These are phyloP conservation scores for Monilinia polystroma DNA, from an alignment of 2,329 filamentous ascomycete genomes.

Conservation along the genomic window DNA sequence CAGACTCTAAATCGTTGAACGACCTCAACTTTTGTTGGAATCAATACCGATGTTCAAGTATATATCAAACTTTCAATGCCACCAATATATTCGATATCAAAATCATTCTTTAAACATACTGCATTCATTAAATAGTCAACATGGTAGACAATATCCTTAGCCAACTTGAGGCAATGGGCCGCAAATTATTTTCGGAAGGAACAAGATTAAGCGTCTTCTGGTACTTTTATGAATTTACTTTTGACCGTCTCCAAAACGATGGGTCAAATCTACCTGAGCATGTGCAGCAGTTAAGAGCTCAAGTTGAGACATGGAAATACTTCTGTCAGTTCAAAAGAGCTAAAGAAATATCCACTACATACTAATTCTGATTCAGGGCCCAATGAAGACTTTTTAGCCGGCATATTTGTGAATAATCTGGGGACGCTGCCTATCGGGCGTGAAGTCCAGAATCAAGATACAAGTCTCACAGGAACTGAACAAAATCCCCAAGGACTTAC, in stretches of 20 bases:
- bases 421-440: no score
- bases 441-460: not conserved
- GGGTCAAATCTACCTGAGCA: not conserved
- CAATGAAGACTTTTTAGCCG: not conserved
- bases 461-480: not conserved
- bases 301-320: conserved; percentile 1
- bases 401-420: not conserved
- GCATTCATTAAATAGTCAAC: not conserved
- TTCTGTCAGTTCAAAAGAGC: not conserved
- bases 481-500: no score
- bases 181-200: not conserved
- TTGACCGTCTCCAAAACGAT: not conserved
- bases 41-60: not conserved
- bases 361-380: conserved; percentile 2
- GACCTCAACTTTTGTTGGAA: not conserved
- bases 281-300: not conserved
- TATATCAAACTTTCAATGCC: not conserved
- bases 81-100: not conserved
- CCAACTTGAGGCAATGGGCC: not conserved
- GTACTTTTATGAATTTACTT: not conserved
- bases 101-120: not conserved
- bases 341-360: not conserved
- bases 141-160: not conserved
- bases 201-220: not conserved
- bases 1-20: not conserved